Percentiles rank a stretch among this genome's conserved stretches.
These are phyloP conservation scores for Phytophthora tentaculata DNA, from an alignment of 352 stramenopile species.

Conservation along the genomic window DNA sequence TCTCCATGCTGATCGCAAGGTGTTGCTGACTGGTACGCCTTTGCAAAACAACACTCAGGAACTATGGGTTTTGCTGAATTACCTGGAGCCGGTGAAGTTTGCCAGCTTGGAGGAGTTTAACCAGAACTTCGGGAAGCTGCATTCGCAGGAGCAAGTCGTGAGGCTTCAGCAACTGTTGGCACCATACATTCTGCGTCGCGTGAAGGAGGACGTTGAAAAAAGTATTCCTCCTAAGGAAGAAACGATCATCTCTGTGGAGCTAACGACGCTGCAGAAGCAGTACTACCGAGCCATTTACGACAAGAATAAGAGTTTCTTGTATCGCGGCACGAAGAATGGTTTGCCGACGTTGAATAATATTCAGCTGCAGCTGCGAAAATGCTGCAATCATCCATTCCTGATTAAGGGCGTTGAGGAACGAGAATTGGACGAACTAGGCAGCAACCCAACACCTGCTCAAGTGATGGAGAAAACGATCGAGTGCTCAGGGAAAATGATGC, in stretches of 20 bases:
- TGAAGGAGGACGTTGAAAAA: conserved; percentile 98
- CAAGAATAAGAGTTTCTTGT: conserved; percentile 98
- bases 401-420: conserved; percentile 94
- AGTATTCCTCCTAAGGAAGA: conserved; percentile 97
- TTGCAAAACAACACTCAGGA: conserved; percentile 98
- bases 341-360: conserved; percentile 98
- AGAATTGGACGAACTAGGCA: conserved; percentile 80
- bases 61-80: conserved; percentile 98
- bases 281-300: conserved; percentile 99
- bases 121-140: conserved; percentile 92
- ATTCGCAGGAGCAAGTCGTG: conserved; percentile 94
- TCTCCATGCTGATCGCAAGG: conserved; percentile 87
- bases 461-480: conserved; percentile 89
- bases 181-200: conserved; percentile 95
- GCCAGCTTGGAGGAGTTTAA: conserved; percentile 90
- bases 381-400: conserved; percentile 99
- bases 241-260: conserved; percentile 96
- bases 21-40: conserved; percentile 97
- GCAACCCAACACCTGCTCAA: conserved; percentile 45
- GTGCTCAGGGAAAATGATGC: conserved; percentile 88
- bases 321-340: conserved; percentile 85
- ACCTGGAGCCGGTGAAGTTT: conserved; percentile 95
- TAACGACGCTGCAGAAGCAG: conserved; percentile 99
- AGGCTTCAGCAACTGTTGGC: conserved; percentile 94
- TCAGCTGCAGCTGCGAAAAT: conserved; percentile 99